Percentiles rank a stretch among this genome's conserved stretches.
phyloP scores from a whole-genome alignment of 768 basidiomycete species.

The Termitomyces titanicus region DNA sequence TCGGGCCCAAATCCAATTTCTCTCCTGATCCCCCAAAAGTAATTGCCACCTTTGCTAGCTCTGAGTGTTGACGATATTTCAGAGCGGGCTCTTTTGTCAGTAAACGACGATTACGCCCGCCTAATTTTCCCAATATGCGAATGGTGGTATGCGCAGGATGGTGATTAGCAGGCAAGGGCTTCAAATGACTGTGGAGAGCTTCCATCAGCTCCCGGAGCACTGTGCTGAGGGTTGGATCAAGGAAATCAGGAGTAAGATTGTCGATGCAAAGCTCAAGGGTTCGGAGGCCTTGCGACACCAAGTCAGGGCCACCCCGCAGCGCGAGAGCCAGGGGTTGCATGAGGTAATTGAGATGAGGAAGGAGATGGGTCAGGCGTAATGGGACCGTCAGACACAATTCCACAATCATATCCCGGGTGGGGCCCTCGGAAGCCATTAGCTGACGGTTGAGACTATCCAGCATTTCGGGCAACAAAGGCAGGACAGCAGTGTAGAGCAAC shows the following conservation, averaged over 20 bases:
- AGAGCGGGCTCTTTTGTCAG: conserved; percentile 78
- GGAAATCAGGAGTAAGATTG: conserved; percentile 95
- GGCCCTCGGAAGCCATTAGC: conserved; percentile 79
- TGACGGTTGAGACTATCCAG: conserved; percentile 92
- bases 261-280: conserved; percentile 99
- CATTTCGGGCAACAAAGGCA: conserved; percentile 96
- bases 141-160: conserved; percentile 92
- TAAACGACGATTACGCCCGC: conserved; percentile 88
- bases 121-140: conserved; percentile 93
- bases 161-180: conserved; percentile 85
- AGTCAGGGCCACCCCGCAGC: conserved; percentile 79
- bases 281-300: conserved; percentile 91
- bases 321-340: conserved; percentile 96
- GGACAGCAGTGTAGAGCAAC: conserved; percentile 90
- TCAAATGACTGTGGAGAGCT: conserved; percentile 86
- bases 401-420: conserved; percentile 86
- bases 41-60: conserved; percentile 66
- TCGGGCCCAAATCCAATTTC: conserved; percentile 62
- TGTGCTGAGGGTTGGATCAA: conserved; percentile 92
- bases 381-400: conserved; percentile 98
- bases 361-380: conserved; percentile 88
- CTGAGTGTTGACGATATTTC: conserved; percentile 64
- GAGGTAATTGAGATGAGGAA: conserved; percentile 91
- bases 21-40: conserved; percentile 69
- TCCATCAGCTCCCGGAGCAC: conserved; percentile 94